Percentiles rank a stretch among this genome's conserved stretches.
Evolutionary conservation across 148 eudicot genomes (phyloP).

Genomic region (Dianthus caryophyllus): DNA sequence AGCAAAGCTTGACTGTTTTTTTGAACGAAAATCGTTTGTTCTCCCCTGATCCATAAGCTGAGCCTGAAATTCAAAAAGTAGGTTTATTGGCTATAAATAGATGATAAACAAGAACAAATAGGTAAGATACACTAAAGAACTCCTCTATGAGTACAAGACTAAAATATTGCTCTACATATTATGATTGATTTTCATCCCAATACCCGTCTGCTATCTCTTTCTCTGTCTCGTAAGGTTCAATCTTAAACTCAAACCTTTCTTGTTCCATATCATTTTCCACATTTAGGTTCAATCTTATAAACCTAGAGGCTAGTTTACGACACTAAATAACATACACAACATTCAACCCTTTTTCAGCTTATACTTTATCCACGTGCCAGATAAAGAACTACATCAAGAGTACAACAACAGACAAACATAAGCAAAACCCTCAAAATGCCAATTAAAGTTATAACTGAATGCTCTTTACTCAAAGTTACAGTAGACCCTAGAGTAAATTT

Average conservation of each 20-base stretch:
- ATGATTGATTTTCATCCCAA: conserved; percentile 64
- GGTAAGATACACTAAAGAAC: no score
- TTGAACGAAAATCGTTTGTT: no score
- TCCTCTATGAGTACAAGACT: no score
- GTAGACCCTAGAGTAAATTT: conserved; percentile 16
- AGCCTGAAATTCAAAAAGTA: no score
- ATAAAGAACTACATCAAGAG: background rate
- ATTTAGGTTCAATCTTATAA: conserved; percentile 16
- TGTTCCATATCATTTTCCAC: conserved; percentile 21
- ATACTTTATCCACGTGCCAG: background rate
- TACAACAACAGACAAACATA: background rate
- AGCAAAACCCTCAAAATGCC: background rate
- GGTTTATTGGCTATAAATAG: no score
- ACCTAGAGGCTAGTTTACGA: background rate
- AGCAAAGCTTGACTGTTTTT: no score
- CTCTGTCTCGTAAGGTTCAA: conserved; percentile 28
- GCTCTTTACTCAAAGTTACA: background rate
- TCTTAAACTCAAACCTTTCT: conserved; percentile 24
- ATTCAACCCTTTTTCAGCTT: background rate
- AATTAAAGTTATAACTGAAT: background rate
- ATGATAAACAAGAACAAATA: no score
- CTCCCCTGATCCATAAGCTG: no score
- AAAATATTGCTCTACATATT: no score
- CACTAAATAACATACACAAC: background rate
- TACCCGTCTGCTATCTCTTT: conserved; percentile 35